phyloP scores from a whole-genome alignment of 1,284 basidiomycete species.

The Sporisorium sorghi region DNA sequence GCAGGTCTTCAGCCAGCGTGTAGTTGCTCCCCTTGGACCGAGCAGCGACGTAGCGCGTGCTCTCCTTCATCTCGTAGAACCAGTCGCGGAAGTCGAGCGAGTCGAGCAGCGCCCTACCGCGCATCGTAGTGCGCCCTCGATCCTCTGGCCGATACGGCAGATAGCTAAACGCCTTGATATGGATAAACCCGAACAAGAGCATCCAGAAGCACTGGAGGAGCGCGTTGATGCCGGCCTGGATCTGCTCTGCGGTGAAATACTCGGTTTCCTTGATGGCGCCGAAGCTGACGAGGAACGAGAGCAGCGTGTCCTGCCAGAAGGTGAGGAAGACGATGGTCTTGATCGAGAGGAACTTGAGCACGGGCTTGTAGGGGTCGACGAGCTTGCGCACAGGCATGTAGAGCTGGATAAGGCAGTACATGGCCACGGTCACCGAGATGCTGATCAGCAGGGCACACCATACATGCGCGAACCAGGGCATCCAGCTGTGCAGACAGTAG shows the following conservation, averaged over 20 bases:
- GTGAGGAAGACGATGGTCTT: slow-evolving; percentile 83
- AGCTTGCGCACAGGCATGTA: slow-evolving; percentile 76
- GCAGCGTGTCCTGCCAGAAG: slow-evolving; percentile 80
- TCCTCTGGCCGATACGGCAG: slow-evolving; percentile 73
- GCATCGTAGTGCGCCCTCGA: slow-evolving; percentile 32
- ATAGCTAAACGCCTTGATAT: slow-evolving; percentile 81
- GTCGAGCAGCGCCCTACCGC: slow-evolving; percentile 47
- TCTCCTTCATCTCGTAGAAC: slow-evolving; percentile 58
- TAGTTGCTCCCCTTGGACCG: slow-evolving; percentile 46
- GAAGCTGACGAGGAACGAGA: slow-evolving; percentile 76
- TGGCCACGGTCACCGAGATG: slow-evolving; percentile 80
- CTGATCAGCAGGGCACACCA: slow-evolving; percentile 76
- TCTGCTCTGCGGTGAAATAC: slow-evolving; percentile 78
- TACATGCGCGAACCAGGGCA: slow-evolving; percentile 76
- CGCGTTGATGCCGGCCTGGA: slow-evolving; percentile 79
- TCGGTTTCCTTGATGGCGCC: slow-evolving; percentile 75
- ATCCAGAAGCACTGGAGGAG: slow-evolving; percentile 81
- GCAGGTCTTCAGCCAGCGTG: slow-evolving; percentile 55
- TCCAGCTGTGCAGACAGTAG: slow-evolving; percentile 80
- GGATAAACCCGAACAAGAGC: slow-evolving; percentile 75
- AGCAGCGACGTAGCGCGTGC: slow-evolving; percentile 49
- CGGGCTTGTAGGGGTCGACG: slow-evolving; percentile 76
- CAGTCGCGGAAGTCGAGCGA: slow-evolving; percentile 61
- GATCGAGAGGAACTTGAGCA: slow-evolving; percentile 77
- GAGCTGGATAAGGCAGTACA: slow-evolving; percentile 82